Evolutionary conservation across 2,329 filamentous ascomycete species (phyloP), one percentile per base, ranked within the genome.

Genomic region (Aspergillus sp.): DNA sequence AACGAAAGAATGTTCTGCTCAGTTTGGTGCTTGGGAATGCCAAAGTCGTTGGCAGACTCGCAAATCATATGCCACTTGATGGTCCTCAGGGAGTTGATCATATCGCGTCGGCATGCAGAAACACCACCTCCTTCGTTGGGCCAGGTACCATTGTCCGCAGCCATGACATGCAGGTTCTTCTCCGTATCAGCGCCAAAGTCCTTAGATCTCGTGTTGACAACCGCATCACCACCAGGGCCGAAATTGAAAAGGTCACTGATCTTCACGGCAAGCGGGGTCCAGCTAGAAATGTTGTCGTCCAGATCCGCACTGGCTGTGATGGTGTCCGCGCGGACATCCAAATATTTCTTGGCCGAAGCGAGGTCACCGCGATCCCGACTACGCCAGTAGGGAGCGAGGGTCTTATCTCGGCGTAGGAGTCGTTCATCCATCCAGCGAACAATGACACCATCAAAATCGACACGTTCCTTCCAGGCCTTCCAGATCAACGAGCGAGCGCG

Each of bases 21-120:
- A 0, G 83, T 81, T 68, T 85, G 83, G 69, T 84, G 83, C 17
- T 83, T 80, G 5, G 83, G 83, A 19, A 84, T 77, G 30, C 83
- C 83, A 62, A 80, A 85, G 61, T 85, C 83, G 65, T 84, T 84
- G 8, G 82, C 82, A 5, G 81, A 81, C 71, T 85, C 83, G 52
- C 81, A 82, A 47, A 85, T 73, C 65, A 84, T 82, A 65, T 85
- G 82, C 74, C 82, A 84, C 58, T 82, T 80, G 63, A 85, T 82
- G 0, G 81, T 83, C 47, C 76, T 75, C 62, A 84, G 79, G 13
- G 80, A 81, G 65, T 85, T 83, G 68, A 85, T 81, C 69, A 85
- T 77, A 66, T 85, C 83, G 47, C 83, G 77, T 43, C 83, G 76
- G 71, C 83, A 85, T 58, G 82, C 82, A 39, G 82, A 84, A 13